phyloP scores from a whole-genome alignment of 306 rosid genomes.

The Pterocarpus santalinus region DNA sequence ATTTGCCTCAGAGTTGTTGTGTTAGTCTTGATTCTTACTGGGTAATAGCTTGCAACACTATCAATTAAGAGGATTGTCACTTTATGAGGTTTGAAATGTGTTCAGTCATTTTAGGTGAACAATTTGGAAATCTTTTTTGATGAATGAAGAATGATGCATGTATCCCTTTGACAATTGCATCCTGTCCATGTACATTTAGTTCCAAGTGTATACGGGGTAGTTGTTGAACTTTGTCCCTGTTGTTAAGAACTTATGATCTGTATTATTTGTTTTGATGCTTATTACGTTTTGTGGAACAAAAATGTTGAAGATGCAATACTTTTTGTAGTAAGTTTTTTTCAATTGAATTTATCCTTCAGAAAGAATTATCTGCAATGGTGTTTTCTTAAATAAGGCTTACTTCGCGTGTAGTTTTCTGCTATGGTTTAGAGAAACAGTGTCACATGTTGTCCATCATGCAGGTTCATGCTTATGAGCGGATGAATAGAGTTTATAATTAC shows the following conservation, averaged over 20 bases:
- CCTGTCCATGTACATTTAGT: neutral
- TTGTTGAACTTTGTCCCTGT: neutral
- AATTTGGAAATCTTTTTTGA: neutral
- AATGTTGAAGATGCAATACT: neutral
- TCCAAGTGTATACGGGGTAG: neutral
- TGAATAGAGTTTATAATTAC: constrained; percentile 87
- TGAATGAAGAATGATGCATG: neutral
- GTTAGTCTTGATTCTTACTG: neutral
- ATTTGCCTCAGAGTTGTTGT: neutral
- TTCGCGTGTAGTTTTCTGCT: constrained; percentile 16
- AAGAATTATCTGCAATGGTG: neutral
- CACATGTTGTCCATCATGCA: constrained; percentile 44
- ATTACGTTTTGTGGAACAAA: neutral
- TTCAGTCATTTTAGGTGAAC: constrained; percentile 4
- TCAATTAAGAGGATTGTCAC: constrained; percentile 1
- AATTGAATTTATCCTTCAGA: neutral
- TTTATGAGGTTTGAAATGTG: neutral
- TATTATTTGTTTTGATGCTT: neutral
- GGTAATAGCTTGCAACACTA: neutral
- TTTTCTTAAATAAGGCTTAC: neutral
- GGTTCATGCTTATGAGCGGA: constrained; percentile 97
- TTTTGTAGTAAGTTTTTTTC: neutral
- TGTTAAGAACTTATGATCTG: neutral
- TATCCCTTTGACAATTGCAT: neutral
- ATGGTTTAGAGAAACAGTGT: constrained; percentile 21